Percentiles rank a stretch among this genome's conserved stretches.
Conservation (phyloP, 371 early-diverging fungal genomes). For the Mortierella sp. region DNA sequence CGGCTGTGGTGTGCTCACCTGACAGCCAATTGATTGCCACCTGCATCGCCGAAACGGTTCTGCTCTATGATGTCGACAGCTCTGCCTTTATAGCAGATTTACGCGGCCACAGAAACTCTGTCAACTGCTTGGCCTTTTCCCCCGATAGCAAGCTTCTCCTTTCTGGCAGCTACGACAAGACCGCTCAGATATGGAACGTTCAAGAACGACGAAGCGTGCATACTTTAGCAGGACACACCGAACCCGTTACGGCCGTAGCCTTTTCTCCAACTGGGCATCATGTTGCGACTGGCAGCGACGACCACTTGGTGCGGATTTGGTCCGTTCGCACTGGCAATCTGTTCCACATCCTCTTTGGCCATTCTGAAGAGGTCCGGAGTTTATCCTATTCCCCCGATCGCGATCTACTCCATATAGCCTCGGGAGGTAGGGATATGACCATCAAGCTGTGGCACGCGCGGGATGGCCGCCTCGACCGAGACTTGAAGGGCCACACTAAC, state of each 20-base stretch:
- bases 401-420: neutral
- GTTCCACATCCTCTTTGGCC: neutral
- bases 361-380: neutral
- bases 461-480: neutral
- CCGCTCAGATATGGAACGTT: neutral
- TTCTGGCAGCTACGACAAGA: conserved; percentile 2
- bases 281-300: neutral
- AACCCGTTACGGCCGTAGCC: neutral
- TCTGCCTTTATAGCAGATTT: neutral
- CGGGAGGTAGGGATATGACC: neutral
- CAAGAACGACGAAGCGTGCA: neutral
- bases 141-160: neutral
- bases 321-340: neutral
- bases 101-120: neutral
- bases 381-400: neutral
- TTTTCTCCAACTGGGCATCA: neutral
- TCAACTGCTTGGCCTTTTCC: neutral
- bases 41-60: neutral
- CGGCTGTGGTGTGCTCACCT: neutral
- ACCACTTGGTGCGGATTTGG: neutral
- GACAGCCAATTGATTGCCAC: neutral
- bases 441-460: conserved; percentile 1
- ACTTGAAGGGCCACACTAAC: neutral
- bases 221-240: neutral
- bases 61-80: neutral